These are phyloP conservation scores for Kewa caespitosa DNA, from an alignment of 179 eudicot genomes.

Conservation along the genomic window DNA sequence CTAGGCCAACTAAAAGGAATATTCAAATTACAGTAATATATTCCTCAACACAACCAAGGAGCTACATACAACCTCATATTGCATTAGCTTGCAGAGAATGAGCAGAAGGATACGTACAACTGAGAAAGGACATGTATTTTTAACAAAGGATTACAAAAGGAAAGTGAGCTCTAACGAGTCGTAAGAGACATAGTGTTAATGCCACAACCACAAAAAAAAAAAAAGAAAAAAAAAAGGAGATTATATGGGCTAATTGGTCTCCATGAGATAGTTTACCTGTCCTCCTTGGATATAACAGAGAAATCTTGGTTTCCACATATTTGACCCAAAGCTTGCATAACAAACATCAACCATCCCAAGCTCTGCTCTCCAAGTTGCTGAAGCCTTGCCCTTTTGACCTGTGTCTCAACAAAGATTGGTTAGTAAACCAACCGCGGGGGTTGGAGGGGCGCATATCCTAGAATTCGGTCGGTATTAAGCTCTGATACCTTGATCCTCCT, in stretches of 20 bases:
- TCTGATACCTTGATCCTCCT: conserved; percentile 41
- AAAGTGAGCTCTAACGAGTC: neutral
- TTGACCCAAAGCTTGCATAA: conserved; percentile 94
- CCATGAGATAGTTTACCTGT: conserved; percentile 49
- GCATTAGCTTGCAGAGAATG: neutral
- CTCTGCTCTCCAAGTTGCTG: conserved; percentile 67
- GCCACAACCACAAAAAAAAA: neutral
- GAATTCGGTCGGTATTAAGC: neutral
- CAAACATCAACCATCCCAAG: conserved; percentile 63
- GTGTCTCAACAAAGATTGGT: conserved; percentile 11
- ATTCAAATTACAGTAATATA: too few relatives aligned
- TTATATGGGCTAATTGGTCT: neutral
- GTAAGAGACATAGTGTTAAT: neutral
- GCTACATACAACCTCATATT: neutral
- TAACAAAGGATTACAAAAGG: neutral
- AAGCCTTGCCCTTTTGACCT: conserved; percentile 42
- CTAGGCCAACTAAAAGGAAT: neutral
- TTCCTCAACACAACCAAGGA: neutral
- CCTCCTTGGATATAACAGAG: conserved; percentile 91
- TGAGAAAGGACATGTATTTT: neutral
- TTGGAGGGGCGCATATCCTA: neutral
- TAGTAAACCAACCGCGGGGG: neutral
- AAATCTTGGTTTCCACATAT: conserved; percentile 76
- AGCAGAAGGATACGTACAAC: neutral
- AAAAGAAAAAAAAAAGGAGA: too few relatives aligned